Percentiles rank a stretch among this genome's conserved stretches.
These are phyloP conservation scores for Scorias spongiosa DNA, from an alignment of 2,329 filamentous ascomycete species.

Conservation along the genomic window DNA sequence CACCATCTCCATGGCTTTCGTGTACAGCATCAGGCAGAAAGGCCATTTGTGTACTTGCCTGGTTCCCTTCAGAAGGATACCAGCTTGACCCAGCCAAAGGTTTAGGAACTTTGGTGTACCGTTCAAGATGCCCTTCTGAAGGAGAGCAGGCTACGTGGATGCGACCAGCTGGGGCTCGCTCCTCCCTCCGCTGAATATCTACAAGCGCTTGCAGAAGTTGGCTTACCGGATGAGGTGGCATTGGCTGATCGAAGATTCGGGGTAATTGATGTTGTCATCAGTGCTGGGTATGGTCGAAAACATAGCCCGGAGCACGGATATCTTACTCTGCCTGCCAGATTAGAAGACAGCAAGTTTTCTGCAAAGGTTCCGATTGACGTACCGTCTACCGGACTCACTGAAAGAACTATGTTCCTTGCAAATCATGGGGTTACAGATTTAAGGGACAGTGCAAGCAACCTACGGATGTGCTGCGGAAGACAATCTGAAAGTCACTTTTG, in stretches of 20 bases:
- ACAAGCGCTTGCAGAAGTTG: conserved; percentile 21
- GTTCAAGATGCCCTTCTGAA: conserved; percentile 16
- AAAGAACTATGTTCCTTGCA: conserved; percentile 2
- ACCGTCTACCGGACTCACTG: conserved; percentile 1
- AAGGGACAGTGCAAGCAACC: conserved; percentile 3
- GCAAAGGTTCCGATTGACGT: background rate
- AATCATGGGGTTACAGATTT: background rate
- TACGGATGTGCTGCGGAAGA: background rate
- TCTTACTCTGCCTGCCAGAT: conserved; percentile 6
- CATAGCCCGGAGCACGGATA: conserved; percentile 9
- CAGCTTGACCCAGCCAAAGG: background rate
- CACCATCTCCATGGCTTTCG: conserved; percentile 24
- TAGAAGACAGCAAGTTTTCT: conserved; percentile 4
- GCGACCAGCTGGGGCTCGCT: conserved; percentile 16
- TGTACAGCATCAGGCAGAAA: conserved; percentile 25
- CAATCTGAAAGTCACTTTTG: background rate
- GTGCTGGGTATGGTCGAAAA: conserved; percentile 15
- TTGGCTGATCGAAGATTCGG: conserved; percentile 14
- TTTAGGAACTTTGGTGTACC: conserved; percentile 21
- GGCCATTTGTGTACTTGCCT: conserved; percentile 27
- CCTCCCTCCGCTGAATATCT: conserved; percentile 26
- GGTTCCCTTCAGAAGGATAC: conserved; percentile 7
- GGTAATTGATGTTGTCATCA: conserved; percentile 16
- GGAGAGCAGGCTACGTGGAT: conserved; percentile 22
- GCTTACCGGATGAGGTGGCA: conserved; percentile 21